Evolutionary conservation across 257 asterid species (phyloP).

Genomic region (Galeopsis tetrahit): DNA sequence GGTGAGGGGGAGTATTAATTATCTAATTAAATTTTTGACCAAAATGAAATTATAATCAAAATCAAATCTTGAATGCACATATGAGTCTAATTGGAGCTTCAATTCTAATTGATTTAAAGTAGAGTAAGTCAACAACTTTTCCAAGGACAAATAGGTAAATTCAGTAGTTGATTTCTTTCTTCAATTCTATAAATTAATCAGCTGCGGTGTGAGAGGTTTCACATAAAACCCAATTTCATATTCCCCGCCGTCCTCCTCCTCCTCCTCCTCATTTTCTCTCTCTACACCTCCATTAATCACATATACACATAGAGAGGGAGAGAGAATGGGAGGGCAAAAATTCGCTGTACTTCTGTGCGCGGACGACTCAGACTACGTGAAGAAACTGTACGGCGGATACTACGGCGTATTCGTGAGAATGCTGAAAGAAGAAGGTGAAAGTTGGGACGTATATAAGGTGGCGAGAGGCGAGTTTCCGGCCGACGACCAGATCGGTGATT

Average conservation of each 20-base stretch:
- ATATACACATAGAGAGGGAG: constrained; percentile 19
- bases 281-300: background rate
- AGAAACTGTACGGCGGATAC: constrained; percentile 82
- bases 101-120: too few relatives aligned
- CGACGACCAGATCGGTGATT: constrained; percentile 64
- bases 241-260: constrained; percentile 24
- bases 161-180: background rate
- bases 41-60: too few relatives aligned
- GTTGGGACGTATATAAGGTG: constrained; percentile 72
- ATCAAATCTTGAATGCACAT: too few relatives aligned
- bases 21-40: too few relatives aligned
- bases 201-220: background rate
- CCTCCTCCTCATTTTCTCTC: constrained; percentile 32
- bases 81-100: too few relatives aligned
- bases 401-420: constrained; percentile 80
- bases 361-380: constrained; percentile 90
- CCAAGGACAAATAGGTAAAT: constrained; percentile 41
- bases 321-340: constrained; percentile 64
- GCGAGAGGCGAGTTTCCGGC: constrained; percentile 76
- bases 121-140: too few relatives aligned
- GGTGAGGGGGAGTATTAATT: too few relatives aligned
- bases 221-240: constrained; percentile 30
- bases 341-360: constrained; percentile 85
- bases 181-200: constrained; percentile 35
- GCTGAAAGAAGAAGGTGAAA: constrained; percentile 89